Conservation (phyloP, 257 asterid genomes). For the Haberlea rhodopensis region DNA sequence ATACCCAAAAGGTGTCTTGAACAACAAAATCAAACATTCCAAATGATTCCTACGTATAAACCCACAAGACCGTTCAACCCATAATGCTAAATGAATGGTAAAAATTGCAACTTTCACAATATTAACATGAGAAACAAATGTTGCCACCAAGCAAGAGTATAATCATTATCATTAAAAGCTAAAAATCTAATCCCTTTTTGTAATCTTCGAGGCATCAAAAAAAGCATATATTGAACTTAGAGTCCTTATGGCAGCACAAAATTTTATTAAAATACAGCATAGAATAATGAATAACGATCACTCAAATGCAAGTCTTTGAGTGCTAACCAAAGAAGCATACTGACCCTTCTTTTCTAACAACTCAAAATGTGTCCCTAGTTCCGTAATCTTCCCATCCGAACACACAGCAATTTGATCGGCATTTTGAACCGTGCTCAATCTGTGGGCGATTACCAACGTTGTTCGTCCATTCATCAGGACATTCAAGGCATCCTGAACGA, state of each 20-base stretch:
- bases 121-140: no score
- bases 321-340: constrained; percentile 84
- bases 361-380: constrained; percentile 84
- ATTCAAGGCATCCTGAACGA: constrained; percentile 91
- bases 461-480: constrained; percentile 94
- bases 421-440: constrained; percentile 90
- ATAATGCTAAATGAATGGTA: not conserved
- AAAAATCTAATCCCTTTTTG: no score
- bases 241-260: not conserved
- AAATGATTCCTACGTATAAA: not conserved
- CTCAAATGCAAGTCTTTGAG: constrained; percentile 91
- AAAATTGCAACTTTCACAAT: not conserved
- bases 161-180: no score
- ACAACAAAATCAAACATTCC: no score
- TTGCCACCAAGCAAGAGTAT: no score
- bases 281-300: constrained; percentile 24
- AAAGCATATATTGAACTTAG: no score
- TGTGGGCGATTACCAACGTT: constrained; percentile 92
- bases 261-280: not conserved
- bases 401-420: constrained; percentile 81
- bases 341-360: constrained; percentile 64
- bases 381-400: constrained; percentile 80
- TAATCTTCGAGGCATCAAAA: no score
- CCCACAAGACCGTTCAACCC: no score
- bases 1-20: no score